Evolutionary conservation across 164 flowering plant genomes (phyloP), one percentile per base, ranked within the genome.

Genomic region (Macadamia integrifolia): DNA sequence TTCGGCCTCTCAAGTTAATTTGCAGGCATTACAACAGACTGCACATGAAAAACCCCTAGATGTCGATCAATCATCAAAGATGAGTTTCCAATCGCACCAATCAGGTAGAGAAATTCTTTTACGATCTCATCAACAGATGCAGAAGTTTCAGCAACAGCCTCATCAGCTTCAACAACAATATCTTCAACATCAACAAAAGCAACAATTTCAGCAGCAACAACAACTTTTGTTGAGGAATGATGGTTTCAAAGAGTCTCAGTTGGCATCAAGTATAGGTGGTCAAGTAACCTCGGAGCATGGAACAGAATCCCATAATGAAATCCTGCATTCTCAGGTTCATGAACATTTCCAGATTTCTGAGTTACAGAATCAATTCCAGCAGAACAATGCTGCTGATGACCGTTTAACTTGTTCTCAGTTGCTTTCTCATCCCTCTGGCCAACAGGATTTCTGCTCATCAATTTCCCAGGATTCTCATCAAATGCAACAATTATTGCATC

Each of bases 311-410:
- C 81, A 66, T 61, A 75, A 66, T 71, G 90, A 83, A 70, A 74
- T 66, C 73, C 35, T 85, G 67, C 85, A 75, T 13, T 71, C 86
- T 23, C 90, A 83, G 64, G 72, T 72, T 62, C 56, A 87, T 43
- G 90, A 85, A 56, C 86, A 81, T 2, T 87, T 81, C 65, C 88
- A 84, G 30, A 75, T 82, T 64, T 42, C 96, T 68, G 89, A 85
- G 66, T 56, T 82, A 56, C 89, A 87, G 70, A 80, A 79, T 63
- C 93, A 90, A 58, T 85, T 82, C 64, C 87, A 80, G 74, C 87
- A 80, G 65, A 86, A 75, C 28, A 32, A 52, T 63, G 68, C 77
- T 44, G 43, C 77, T 69, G 91, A 74, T 60, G 83, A 79, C 67
- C 72, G 29, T 71, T 53, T 80, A 23, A 74, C 77, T 68, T 77